Evolutionary conservation across 805 yeast species (phyloP).

Genomic region (Starmerella asiatica): DNA sequence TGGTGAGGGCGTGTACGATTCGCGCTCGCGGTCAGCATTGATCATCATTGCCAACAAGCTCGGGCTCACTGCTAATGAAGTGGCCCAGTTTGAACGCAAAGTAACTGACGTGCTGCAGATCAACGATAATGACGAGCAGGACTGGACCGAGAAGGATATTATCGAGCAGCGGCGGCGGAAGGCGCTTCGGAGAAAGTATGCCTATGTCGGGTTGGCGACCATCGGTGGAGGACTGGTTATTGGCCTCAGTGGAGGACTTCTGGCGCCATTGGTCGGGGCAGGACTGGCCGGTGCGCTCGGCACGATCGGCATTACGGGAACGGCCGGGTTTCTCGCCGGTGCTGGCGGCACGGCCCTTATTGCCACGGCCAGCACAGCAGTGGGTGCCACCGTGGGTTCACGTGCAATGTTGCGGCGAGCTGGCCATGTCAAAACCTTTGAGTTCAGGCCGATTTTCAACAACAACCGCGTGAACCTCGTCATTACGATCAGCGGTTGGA

Average conservation of each 20-base stretch:
- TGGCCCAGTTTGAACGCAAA: conserved; percentile 78
- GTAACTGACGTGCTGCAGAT: conserved; percentile 82
- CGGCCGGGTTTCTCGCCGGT: conserved; percentile 84
- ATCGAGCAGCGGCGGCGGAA: conserved; percentile 58
- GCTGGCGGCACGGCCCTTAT: conserved; percentile 93
- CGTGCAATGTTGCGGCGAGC: conserved; percentile 74
- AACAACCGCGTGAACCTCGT: conserved; percentile 77
- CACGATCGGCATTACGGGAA: conserved; percentile 90
- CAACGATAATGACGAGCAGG: conserved; percentile 66
- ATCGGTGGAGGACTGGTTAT: conserved; percentile 89
- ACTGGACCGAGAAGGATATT: conserved; percentile 59
- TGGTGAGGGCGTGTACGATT: conserved; percentile 75
- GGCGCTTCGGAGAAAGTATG: conserved; percentile 51
- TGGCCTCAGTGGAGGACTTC: conserved; percentile 86
- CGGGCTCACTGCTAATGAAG: conserved; percentile 49
- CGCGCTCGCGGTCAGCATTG: conserved; percentile 74
- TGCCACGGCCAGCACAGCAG: conserved; percentile 77
- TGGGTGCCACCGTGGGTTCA: conserved; percentile 82
- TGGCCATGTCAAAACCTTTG: conserved; percentile 89
- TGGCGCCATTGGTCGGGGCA: conserved; percentile 97
- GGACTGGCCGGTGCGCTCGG: conserved; percentile 95
- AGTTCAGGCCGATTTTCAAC: conserved; percentile 82
- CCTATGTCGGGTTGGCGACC: conserved; percentile 88
- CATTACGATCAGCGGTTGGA: conserved; percentile 93
- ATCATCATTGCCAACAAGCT: conserved; percentile 51